Percentiles rank a stretch among this genome's conserved stretches.
Evolutionary conservation across 208 protist genomes (phyloP).

Genomic region (Leishmania arabica): DNA sequence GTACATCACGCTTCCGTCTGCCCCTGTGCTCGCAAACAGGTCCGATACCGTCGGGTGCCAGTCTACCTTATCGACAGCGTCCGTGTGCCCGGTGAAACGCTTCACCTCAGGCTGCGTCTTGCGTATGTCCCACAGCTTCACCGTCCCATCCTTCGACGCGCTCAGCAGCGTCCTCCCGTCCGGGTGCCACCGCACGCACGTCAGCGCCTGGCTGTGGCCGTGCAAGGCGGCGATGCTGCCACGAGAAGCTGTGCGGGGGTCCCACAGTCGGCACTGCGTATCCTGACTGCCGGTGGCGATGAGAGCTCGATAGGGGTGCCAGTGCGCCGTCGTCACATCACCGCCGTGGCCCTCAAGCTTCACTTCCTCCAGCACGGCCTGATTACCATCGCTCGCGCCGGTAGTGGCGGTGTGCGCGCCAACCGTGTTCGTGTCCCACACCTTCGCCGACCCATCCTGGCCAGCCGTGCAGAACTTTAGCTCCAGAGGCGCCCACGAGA

Average conservation of each 20-base stretch:
- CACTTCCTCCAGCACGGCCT: slow-evolving; percentile 62
- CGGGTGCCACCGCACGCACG: slow-evolving; percentile 87
- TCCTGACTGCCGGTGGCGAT: slow-evolving; percentile 90
- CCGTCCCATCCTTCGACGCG: slow-evolving; percentile 74
- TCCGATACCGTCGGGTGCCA: slow-evolving; percentile 82
- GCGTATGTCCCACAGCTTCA: slow-evolving; percentile 89
- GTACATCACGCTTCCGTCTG: slow-evolving; percentile 81
- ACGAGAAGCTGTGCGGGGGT: slow-evolving; percentile 74
- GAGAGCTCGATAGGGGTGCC: slow-evolving; percentile 83
- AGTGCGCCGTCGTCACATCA: slow-evolving; percentile 86
- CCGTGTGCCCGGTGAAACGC: slow-evolving; percentile 77
- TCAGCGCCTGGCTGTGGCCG: slow-evolving; percentile 79
- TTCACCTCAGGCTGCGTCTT: slow-evolving; percentile 73
- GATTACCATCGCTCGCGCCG: slow-evolving; percentile 8
- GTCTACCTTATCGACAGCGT: slow-evolving; percentile 70
- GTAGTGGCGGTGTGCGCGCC: slow-evolving; percentile 29
- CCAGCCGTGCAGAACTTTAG: slow-evolving; percentile 85
- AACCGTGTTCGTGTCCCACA: slow-evolving; percentile 82
- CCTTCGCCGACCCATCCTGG: slow-evolving; percentile 80
- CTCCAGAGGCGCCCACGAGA: slow-evolving; percentile 79
- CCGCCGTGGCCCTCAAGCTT: slow-evolving; percentile 89
- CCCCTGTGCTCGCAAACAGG: slow-evolving; percentile 77
- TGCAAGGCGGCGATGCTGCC: slow-evolving; percentile 82
- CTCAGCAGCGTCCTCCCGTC: slow-evolving; percentile 76
- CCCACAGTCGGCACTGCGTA: slow-evolving; percentile 84